Base-by-base conservation (phyloP, 352 stramenopile species). In the Pythium rhizo-oryzae region DNA sequence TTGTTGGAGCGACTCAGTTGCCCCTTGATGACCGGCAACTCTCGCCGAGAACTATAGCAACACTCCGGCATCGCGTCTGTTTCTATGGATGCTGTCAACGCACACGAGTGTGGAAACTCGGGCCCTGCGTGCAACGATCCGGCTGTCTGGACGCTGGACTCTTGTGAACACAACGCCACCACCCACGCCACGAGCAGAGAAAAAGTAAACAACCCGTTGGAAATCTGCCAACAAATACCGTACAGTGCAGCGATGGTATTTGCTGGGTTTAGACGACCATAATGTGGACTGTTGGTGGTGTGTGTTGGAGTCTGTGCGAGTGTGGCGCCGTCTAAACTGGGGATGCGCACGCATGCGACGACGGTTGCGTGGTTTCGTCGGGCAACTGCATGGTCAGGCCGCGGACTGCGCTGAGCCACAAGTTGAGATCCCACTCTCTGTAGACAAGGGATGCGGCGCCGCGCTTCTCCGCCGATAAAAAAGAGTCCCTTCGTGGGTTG, bases 381-480 rank as follows among this genome's bases (percentile, higher is more conserved):
- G 53, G 54, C 62, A 69, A 69, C 54, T 69, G 62, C 54, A 71
- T 71, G 33, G 62, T 74, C 50, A 63, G 59, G 28, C 57, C 49
- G 62, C 46, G 44, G 55, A 57, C 54, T 33, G 49, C 37, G 54
- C 47, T 68, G 54, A 70, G 62, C 65, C 60, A 72, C 52, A 69
- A 76, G 73, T 72, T 65, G 59, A 72, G 43, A 69, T 72, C 59
- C 66, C 66, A 72, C 66, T 62, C 59, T 65, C 59, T 63, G 59
- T 59, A 65, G 47, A 59, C 55, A 66, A 70, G 30, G 55, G 63
- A 70, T 70, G 62, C 43, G 52, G 39, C 62, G 39, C 15, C 30
- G n/a, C n/a, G n/a, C n/a, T n/a, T n/a, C n/a, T n/a, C n/a, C n/a
- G 50, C 8, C 37, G 65, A 57, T 56, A 67, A 21, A 70, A 41